A percentile compares a stretch with the other conserved stretches of the same genome.
Evolutionary conservation across 225 moss, liverwort and hornwort species (phyloP).

Genomic region (Marchantia paleacea): DNA sequence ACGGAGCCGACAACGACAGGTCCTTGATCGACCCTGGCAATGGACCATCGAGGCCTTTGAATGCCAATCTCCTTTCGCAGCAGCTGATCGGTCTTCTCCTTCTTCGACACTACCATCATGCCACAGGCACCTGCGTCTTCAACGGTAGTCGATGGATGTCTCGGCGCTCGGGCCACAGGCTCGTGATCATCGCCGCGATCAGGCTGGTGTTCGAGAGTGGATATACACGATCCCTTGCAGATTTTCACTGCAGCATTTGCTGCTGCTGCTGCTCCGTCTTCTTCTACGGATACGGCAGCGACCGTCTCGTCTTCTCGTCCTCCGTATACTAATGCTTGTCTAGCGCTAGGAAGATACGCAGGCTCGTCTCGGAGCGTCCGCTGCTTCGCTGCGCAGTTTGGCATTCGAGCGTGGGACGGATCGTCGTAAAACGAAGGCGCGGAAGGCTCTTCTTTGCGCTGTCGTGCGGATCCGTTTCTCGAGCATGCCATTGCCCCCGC

Average conservation of each 20-base stretch:
- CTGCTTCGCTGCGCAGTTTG: neutral
- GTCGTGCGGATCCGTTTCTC: too few relatives aligned
- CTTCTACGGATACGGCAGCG: neutral
- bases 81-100: neutral
- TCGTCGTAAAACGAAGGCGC: neutral
- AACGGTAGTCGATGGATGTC: neutral
- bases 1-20: neutral
- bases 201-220: neutral
- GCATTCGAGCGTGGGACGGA: neutral
- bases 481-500: neutral
- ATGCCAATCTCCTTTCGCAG: neutral
- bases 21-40: conserved; percentile 5
- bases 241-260: conserved; percentile 3
- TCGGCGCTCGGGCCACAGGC: neutral
- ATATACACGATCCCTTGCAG: neutral
- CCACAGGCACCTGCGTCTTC: too few relatives aligned
- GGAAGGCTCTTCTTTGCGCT: neutral
- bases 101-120: neutral
- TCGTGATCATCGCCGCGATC: neutral
- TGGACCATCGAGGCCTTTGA: conserved; percentile 10
- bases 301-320: neutral
- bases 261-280: neutral
- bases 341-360: neutral
- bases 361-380: neutral
- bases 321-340: neutral